Evolutionary conservation across 352 stramenopile species (phyloP).

Genomic region (Pythium insidiosum): DNA sequence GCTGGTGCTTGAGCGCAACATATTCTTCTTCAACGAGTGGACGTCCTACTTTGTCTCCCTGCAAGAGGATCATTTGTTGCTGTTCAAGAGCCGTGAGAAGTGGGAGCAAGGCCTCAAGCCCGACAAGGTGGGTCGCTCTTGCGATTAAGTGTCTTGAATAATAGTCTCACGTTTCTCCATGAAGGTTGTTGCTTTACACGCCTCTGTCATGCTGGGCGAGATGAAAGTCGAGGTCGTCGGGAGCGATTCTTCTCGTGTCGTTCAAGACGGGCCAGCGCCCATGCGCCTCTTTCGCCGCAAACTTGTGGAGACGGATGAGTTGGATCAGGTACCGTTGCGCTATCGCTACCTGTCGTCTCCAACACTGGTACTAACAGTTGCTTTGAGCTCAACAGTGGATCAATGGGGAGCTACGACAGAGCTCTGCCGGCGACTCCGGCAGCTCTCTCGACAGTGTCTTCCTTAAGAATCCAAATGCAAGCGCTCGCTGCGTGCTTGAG

Average conservation of each 20-base stretch:
- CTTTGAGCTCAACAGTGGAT: slow-evolving; percentile 32
- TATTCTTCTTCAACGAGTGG: slow-evolving; percentile 83
- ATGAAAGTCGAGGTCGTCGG: slow-evolving; percentile 76
- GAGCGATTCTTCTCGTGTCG: too few relatives aligned
- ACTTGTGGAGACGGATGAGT: slow-evolving; percentile 60
- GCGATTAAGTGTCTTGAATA: not conserved
- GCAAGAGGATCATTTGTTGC: slow-evolving; percentile 67
- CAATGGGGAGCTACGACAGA: slow-evolving; percentile 60
- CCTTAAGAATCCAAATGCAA: slow-evolving; percentile 47
- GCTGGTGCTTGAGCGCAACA: slow-evolving; percentile 67
- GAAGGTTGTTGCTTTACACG: slow-evolving; percentile 67
- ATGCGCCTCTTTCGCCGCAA: slow-evolving; percentile 64
- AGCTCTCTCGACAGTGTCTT: slow-evolving; percentile 39
- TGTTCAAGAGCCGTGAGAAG: slow-evolving; percentile 72
- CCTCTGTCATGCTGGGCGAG: slow-evolving; percentile 68
- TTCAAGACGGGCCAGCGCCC: too few relatives aligned
- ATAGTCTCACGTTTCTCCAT: not conserved
- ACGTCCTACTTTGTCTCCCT: slow-evolving; percentile 76
- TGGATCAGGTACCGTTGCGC: slow-evolving; percentile 49
- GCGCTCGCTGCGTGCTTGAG: slow-evolving; percentile 57
- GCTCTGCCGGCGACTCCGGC: slow-evolving; percentile 30
- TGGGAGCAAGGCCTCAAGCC: slow-evolving; percentile 80
- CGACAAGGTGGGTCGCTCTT: slow-evolving; percentile 43
- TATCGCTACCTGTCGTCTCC: not conserved
- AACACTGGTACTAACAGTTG: not conserved